Conservation (phyloP, 2,329 filamentous ascomycete species). For the Aspergillus aculeatinus region DNA sequence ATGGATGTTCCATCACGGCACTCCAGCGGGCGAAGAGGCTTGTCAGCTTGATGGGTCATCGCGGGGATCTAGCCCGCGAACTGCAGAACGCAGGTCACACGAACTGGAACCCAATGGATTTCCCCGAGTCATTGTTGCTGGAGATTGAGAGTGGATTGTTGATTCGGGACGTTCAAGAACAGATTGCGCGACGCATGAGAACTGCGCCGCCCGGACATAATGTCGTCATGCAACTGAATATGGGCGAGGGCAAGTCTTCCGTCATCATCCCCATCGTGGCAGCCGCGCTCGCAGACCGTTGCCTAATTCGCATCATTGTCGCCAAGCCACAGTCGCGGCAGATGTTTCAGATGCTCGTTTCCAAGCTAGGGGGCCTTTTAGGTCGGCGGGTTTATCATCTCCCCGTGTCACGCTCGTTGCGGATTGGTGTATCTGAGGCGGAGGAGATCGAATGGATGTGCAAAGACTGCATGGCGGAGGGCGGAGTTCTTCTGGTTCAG, state of each 20-base stretch:
- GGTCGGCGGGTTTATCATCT: slow-evolving; percentile 47
- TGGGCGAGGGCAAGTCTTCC: slow-evolving; percentile 70
- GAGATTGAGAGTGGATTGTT: slow-evolving; percentile 64
- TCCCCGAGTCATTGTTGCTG: slow-evolving; percentile 62
- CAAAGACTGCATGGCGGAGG: slow-evolving; percentile 47
- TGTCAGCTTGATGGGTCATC: slow-evolving; percentile 11
- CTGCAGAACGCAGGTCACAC: slow-evolving; percentile 53
- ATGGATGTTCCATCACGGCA: slow-evolving; percentile 29
- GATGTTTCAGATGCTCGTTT: slow-evolving; percentile 50
- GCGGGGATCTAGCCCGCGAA: slow-evolving; percentile 31
- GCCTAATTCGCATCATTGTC: slow-evolving; percentile 59
- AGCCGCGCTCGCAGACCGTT: slow-evolving; percentile 51
- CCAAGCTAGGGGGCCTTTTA: slow-evolving; percentile 47
- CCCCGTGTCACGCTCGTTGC: slow-evolving; percentile 50
- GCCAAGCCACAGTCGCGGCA: slow-evolving; percentile 61
- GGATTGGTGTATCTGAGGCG: slow-evolving; percentile 33
- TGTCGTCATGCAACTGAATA: slow-evolving; percentile 65
- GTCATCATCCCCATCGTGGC: slow-evolving; percentile 68
- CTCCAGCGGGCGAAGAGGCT: slow-evolving; percentile 33
- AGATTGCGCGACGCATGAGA: slow-evolving; percentile 59
- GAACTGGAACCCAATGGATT: slow-evolving; percentile 54
- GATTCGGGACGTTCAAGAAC: slow-evolving; percentile 60
- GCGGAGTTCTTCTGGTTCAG: slow-evolving; percentile 61
- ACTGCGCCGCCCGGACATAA: slow-evolving; percentile 43
- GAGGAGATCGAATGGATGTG: slow-evolving; percentile 41